phyloP scores from a whole-genome alignment of 169 alveolate genomes.

The Babesia sp. region DNA sequence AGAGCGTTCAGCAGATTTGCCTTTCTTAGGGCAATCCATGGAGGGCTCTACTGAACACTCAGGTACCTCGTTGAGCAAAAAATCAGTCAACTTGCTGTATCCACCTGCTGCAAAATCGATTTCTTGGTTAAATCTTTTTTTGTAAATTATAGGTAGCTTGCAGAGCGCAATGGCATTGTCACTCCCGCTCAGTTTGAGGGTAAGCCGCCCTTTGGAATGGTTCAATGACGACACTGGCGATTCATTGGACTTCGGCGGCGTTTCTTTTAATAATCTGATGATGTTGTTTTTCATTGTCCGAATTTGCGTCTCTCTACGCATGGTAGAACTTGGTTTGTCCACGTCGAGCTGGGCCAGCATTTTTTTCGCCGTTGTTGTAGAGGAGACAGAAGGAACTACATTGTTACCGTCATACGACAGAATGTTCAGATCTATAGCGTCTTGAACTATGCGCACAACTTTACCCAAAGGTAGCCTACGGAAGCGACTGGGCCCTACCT shows the following conservation, averaged over 20 bases:
- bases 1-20: not conserved
- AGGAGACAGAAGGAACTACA: constrained; percentile 70
- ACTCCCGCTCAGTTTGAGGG: not conserved
- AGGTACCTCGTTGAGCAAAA: constrained; percentile 64
- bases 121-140: constrained; percentile 53
- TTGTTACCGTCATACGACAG: constrained; percentile 65
- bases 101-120: constrained; percentile 66
- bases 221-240: not conserved
- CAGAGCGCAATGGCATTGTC: constrained; percentile 26
- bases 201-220: not conserved
- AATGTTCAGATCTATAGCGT: constrained; percentile 62
- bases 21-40: not conserved
- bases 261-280: not conserved
- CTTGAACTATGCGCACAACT: constrained; percentile 70
- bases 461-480: constrained; percentile 69
- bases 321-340: not conserved
- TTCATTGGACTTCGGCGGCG: not conserved
- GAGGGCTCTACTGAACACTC: constrained; percentile 40
- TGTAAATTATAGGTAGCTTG: constrained; percentile 68
- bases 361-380: constrained; percentile 44
- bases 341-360: not conserved
- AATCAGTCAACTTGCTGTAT: constrained; percentile 70
- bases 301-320: not conserved
- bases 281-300: constrained; percentile 12
- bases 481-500: constrained; percentile 67